A percentile compares a stretch with the other conserved stretches of the same genome.
phyloP scores from a whole-genome alignment of 2,329 filamentous ascomycete genomes.

The Fusarium cicatricum region DNA sequence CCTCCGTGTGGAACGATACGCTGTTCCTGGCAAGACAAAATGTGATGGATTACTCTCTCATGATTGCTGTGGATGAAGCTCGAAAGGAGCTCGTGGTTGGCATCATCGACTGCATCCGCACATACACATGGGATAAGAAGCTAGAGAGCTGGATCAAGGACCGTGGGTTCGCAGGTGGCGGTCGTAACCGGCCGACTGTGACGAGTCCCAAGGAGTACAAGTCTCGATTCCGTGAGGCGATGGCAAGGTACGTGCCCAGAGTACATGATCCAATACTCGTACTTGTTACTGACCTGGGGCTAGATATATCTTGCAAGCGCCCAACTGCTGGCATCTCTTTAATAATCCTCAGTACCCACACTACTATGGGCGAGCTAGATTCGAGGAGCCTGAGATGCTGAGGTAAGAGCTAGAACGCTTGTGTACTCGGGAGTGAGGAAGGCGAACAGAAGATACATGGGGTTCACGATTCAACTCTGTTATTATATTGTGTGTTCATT shows the following conservation, averaged over 20 bases:
- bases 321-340: constrained; percentile 81
- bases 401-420: constrained; percentile 17
- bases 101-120: constrained; percentile 98
- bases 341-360: constrained; percentile 51
- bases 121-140: constrained; percentile 99
- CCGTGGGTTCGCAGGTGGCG: constrained; percentile 79
- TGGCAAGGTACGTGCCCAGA: constrained; percentile 77
- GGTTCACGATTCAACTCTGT: constrained; percentile 1
- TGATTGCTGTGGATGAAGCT: constrained; percentile 95
- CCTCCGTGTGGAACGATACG: constrained; percentile 97
- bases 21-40: constrained; percentile 93
- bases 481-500: constrained; percentile 8
- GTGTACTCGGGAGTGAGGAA: not conserved
- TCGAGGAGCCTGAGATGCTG: constrained; percentile 50
- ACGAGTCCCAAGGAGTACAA: constrained; percentile 98
- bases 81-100: constrained; percentile 93
- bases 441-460: not conserved
- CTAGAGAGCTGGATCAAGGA: constrained; percentile 99
- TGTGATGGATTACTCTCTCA: constrained; percentile 98
- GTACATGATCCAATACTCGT: not conserved
- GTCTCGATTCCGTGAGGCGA: constrained; percentile 92
- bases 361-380: constrained; percentile 49
- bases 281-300: constrained; percentile 14
- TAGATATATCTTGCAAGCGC: constrained; percentile 76
- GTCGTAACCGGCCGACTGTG: constrained; percentile 87